Evolutionary conservation across 176 grass and related monocot species (phyloP).

Genomic region (Paspalum vaginatum): DNA sequence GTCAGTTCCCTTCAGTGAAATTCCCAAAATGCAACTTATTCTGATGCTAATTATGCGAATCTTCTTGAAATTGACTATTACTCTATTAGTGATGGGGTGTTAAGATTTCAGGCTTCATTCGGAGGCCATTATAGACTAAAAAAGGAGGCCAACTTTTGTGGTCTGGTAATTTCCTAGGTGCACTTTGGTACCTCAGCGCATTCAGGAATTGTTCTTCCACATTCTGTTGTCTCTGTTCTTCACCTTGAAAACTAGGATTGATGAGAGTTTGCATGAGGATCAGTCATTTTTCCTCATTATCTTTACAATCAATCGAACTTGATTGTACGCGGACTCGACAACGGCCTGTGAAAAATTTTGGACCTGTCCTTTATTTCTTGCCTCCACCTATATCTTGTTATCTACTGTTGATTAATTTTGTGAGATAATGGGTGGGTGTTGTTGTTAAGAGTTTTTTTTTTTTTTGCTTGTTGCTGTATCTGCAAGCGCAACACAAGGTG

Average conservation of each 20-base stretch:
- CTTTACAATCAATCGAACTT: background rate
- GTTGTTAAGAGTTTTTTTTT: background rate
- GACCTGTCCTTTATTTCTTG: background rate
- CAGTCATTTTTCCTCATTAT: background rate
- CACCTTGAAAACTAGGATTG: background rate
- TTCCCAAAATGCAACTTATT: slow-evolving; percentile 19
- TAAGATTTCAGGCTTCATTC: background rate
- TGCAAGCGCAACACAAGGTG: background rate
- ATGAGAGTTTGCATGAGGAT: background rate
- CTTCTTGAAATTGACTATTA: slow-evolving; percentile 12
- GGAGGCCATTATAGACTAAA: background rate
- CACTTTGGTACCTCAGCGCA: background rate
- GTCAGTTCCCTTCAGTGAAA: slow-evolving; percentile 48
- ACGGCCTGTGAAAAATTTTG: background rate
- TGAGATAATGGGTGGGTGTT: background rate
- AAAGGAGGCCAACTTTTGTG: slow-evolving; percentile 3
- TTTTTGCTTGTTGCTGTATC: background rate
- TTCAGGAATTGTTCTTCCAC: background rate
- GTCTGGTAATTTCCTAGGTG: background rate
- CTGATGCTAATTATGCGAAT: slow-evolving; percentile 3
- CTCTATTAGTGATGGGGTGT: background rate
- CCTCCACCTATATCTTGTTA: background rate
- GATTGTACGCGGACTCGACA: background rate
- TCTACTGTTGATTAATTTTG: background rate
- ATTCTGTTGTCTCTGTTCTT: slow-evolving; percentile 19